Evolutionary conservation across 306 rosid genomes (phyloP).

Genomic region (Cucumis melo): DNA sequence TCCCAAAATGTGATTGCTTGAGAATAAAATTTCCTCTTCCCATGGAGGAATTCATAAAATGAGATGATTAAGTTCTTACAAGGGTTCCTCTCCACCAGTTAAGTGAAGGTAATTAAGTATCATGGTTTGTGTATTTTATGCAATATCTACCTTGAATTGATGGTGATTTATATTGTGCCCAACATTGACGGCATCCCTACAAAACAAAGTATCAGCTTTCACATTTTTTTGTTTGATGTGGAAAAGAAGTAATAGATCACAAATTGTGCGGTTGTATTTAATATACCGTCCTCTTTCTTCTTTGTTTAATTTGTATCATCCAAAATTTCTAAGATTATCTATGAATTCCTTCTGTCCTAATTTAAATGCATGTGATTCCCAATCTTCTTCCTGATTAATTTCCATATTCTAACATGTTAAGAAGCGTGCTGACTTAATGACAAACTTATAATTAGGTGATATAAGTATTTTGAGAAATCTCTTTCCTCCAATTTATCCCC

Average conservation of each 20-base stretch:
- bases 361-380: neutral
- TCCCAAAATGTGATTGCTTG: neutral
- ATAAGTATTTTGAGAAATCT: neutral
- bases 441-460: neutral
- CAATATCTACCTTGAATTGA: constrained; percentile 4
- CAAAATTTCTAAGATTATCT: neutral
- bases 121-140: neutral
- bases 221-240: neutral
- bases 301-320: neutral
- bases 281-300: neutral
- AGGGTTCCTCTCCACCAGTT: neutral
- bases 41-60: neutral
- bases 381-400: neutral
- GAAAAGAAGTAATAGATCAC: neutral
- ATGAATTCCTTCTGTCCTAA: neutral
- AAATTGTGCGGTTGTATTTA: neutral
- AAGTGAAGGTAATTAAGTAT: neutral
- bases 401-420: neutral
- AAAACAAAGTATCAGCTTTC: neutral
- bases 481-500: neutral
- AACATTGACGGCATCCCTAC: neutral
- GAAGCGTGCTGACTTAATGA: neutral
- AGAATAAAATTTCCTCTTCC: neutral
- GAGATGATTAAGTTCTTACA: neutral
- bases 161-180: neutral